Conservation (phyloP, 164 flowering plant genomes). For the Nymphaea thermarum region DNA sequence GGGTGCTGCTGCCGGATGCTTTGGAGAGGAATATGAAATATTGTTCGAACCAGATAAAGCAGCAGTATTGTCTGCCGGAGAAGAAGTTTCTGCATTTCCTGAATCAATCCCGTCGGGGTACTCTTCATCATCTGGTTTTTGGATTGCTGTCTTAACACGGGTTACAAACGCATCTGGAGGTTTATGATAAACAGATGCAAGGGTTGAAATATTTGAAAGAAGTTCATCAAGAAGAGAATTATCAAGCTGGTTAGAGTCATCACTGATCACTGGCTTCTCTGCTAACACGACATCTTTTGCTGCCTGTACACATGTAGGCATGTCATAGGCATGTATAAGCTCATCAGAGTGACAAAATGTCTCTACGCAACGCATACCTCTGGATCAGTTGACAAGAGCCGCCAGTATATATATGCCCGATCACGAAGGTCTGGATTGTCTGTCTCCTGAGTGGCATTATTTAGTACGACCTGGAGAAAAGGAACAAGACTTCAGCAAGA, state of each 20-base stretch:
- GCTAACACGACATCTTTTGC: constrained; percentile 99
- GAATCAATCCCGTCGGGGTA: constrained; percentile 75
- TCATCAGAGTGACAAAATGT: background rate
- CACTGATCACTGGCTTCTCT: constrained; percentile 97
- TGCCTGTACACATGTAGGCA: constrained; percentile 36
- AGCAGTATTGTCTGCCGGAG: constrained; percentile 42
- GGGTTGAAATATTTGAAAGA: constrained; percentile 89
- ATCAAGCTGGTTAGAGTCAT: constrained; percentile 95
- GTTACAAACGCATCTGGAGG: constrained; percentile 95
- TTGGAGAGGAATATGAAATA: constrained; percentile 31
- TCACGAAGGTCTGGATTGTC: constrained; percentile 98
- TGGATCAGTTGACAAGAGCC: constrained; percentile 99
- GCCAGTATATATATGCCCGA: constrained; percentile 99
- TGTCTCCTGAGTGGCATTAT: constrained; percentile 98
- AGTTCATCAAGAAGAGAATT: constrained; percentile 93
- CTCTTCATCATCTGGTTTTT: constrained; percentile 88
- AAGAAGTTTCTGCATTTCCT: constrained; percentile 62
- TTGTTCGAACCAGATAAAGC: constrained; percentile 41
- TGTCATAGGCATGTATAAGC: background rate
- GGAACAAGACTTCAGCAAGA: background rate
- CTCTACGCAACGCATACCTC: constrained; percentile 38
- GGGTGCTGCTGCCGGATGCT: constrained; percentile 29
- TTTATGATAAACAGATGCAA: constrained; percentile 98
- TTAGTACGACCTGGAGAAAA: constrained; percentile 65
- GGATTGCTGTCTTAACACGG: constrained; percentile 65